Percentiles rank a stretch among this genome's conserved stretches.
Conservation (phyloP, 129 eudicot genomes). For the Lonicera japonica region DNA sequence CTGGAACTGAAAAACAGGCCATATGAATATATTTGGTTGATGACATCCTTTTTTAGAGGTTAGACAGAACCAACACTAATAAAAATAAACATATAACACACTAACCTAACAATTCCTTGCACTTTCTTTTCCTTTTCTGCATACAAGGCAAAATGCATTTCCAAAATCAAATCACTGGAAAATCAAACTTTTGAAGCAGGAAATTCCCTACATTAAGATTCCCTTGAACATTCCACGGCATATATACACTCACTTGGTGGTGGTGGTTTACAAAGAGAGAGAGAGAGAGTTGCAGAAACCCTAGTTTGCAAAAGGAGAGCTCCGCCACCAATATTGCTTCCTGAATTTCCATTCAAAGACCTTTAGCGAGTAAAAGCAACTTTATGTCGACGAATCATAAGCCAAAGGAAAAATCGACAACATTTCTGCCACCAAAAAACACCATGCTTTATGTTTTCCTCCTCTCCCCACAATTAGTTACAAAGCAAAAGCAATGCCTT, state of each 20-base stretch:
- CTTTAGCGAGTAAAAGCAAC: constrained; percentile 17
- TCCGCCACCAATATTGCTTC: constrained; percentile 16
- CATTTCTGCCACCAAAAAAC: constrained; percentile 4
- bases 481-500: constrained; percentile 21
- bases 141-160: no score
- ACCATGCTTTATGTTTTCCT: constrained; percentile 47
- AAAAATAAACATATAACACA: no score
- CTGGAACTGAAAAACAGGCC: no score
- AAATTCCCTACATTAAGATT: constrained; percentile 23
- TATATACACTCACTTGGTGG: constrained; percentile 38
- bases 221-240: constrained; percentile 29
- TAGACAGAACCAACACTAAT: no score
- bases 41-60: no score
- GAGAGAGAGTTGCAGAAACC: constrained; percentile 6
- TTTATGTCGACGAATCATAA: constrained; percentile 15
- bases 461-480: constrained; percentile 45
- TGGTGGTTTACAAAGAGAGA: no score
- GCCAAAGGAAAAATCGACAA: constrained; percentile 14
- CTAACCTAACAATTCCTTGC: no score
- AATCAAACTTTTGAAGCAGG: not conserved
- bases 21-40: no score
- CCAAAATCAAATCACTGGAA: not conserved
- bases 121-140: no score
- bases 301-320: constrained; percentile 24
- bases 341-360: constrained; percentile 10